Evolutionary conservation across 108 stramenopile genomes (phyloP).

Genomic region (Cyclotella baltica): DNA sequence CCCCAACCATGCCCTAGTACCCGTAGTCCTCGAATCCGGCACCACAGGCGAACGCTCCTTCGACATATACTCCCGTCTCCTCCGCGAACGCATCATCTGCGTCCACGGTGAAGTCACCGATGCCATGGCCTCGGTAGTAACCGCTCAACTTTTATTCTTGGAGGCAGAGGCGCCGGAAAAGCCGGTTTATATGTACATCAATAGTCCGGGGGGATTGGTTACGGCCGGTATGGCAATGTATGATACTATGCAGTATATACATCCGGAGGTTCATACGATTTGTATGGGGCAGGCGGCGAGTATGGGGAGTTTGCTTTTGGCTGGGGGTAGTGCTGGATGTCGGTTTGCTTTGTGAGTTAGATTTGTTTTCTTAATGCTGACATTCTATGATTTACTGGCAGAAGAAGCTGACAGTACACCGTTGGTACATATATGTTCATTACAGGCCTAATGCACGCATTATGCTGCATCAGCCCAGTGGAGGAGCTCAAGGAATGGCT

Average conservation of each 20-base stretch:
- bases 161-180: constrained; percentile 91
- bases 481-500: constrained; percentile 97
- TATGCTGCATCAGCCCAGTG: constrained; percentile 96
- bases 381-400: too few relatives aligned
- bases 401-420: too few relatives aligned
- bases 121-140: constrained; percentile 89
- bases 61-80: constrained; percentile 94
- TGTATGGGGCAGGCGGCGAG: constrained; percentile 98
- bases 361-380: not conserved
- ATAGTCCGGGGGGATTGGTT: constrained; percentile 92
- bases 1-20: constrained; percentile 34
- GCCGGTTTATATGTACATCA: constrained; percentile 95
- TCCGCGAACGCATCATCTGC: constrained; percentile 96
- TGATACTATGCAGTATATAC: constrained; percentile 98
- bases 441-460: constrained; percentile 87
- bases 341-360: constrained; percentile 69
- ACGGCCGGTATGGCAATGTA: constrained; percentile 96
- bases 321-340: constrained; percentile 83
- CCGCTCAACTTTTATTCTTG: constrained; percentile 94
- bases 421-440: too few relatives aligned
- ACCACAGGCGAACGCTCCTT: constrained; percentile 89
- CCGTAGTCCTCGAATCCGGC: constrained; percentile 56
- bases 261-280: constrained; percentile 91
- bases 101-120: constrained; percentile 95
- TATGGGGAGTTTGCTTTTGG: constrained; percentile 93